These are phyloP conservation scores for Hygrocybe coccinea DNA, from an alignment of 768 basidiomycete species.

Conservation along the genomic window DNA sequence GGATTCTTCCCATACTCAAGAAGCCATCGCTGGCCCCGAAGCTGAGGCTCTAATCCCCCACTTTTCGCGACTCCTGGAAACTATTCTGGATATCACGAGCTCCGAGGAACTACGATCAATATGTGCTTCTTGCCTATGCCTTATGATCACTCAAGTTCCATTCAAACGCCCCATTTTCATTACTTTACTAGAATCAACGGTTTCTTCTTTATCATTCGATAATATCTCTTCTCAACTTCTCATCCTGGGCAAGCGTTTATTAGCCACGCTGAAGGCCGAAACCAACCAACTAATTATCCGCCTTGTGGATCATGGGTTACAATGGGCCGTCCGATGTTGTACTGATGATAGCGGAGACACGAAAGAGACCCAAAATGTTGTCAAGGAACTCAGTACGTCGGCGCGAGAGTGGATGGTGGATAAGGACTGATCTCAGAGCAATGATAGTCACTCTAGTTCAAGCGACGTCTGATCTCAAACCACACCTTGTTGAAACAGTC, in stretches of 20 bases:
- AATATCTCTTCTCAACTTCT: slow-evolving; percentile 28
- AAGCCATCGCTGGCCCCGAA: slow-evolving; percentile 11
- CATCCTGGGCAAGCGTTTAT: slow-evolving; percentile 28
- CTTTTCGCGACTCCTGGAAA: slow-evolving; percentile 23
- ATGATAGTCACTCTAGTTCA: slow-evolving; percentile 30
- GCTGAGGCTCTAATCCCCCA: slow-evolving; percentile 28
- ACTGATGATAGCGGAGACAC: slow-evolving; percentile 29
- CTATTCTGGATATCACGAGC: slow-evolving; percentile 12
- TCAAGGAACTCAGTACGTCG: slow-evolving; percentile 39
- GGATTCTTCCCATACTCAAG: slow-evolving; percentile 31
- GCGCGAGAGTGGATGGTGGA: slow-evolving; percentile 2
- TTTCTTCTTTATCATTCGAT: slow-evolving; percentile 24
- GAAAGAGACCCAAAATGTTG: slow-evolving; percentile 16
- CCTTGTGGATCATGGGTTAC: slow-evolving; percentile 44
- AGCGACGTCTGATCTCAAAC: slow-evolving; percentile 36
- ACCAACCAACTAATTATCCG: slow-evolving; percentile 23
- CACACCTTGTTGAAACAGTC: slow-evolving; percentile 67
- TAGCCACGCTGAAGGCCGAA: slow-evolving; percentile 12
- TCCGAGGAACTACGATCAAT: slow-evolving; percentile 14
- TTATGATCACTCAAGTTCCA: slow-evolving; percentile 25
- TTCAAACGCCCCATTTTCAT: slow-evolving; percentile 18
- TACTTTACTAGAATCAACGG: slow-evolving; percentile 21
- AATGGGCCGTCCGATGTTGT: slow-evolving; percentile 49
- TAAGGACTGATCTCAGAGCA: slow-evolving; percentile 10
- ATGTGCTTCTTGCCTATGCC: slow-evolving; percentile 26